Base-by-base conservation (phyloP, 768 basidiomycete species). In the Lentinula sp. region DNA sequence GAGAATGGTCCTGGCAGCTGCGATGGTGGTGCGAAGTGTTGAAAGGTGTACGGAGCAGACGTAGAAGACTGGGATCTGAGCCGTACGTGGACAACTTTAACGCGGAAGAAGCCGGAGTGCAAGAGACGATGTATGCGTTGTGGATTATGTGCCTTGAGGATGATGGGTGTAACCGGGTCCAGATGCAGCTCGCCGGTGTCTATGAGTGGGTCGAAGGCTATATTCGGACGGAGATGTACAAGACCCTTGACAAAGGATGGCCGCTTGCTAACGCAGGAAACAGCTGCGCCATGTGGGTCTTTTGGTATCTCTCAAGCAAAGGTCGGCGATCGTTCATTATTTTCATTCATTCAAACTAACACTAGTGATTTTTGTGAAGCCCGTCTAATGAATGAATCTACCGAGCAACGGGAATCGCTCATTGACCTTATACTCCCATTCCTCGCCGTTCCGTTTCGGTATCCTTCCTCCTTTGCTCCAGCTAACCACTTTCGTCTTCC, bases 71-170 rank as follows among this genome's bases (percentile, higher is more conserved):
- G 79, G 54, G 15, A 10, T 5, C 77, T 46, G 62, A 65, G 42
- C 59, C 67, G 6, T 62, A 68, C 16, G 35, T 53, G 37, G 63
- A 72, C 12, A 61, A 68, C 15, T 36, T 55, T 39, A 62, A 72
- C 35, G 64, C 65, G 15, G 69, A 72, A 20, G 76, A 81, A 13
- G 32, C 58, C 23, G 39, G 60, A 39, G 20, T 75, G 61, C 64
- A 69, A 12, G 65, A 71, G 0, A 66, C 72, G 0, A 75, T 90
- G 20, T 81, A 79, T 72, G 72, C 71, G 0, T 76, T 77, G 5
- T 83, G 80, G 56, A 66, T 86, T 46, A 81, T 90, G 77, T 69
- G 86, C 69, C 71, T 81, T 3, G 88, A 90, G 63, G 84, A 87
- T 71, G 87, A 90, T 70, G 86, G 86, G 37, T 79, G 79, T 68